Percentiles rank a stretch among this genome's conserved stretches.
phyloP scores from a whole-genome alignment of 495 filamentous ascomycete species.

The Trichoderma orchidacearum region DNA sequence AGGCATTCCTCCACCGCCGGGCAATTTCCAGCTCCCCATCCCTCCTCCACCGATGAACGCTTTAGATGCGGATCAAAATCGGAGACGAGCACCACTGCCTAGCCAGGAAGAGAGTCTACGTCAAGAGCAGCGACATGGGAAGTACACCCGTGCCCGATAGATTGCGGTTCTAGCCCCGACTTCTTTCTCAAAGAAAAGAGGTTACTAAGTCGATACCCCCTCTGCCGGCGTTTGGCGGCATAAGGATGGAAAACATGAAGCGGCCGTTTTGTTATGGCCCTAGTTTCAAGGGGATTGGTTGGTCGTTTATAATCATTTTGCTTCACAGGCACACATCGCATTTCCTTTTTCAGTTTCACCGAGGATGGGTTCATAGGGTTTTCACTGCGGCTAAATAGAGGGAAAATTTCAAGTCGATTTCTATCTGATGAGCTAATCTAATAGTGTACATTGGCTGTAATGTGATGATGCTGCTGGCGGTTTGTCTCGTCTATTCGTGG shows the following conservation, averaged over 20 bases:
- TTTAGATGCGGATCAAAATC: constrained; percentile 8
- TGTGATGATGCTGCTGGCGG: neutral
- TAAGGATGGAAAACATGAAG: neutral
- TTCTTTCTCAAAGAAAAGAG: neutral
- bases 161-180: neutral
- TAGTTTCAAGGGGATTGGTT: neutral
- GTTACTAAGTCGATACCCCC: neutral
- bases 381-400: neutral
- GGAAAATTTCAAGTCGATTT: neutral
- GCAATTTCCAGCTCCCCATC: constrained; percentile 28
- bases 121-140: constrained; percentile 56
- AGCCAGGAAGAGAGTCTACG: constrained; percentile 73
- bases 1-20: constrained; percentile 33
- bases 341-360: neutral
- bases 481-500: neutral
- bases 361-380: neutral
- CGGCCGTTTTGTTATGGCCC: neutral
- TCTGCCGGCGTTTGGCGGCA: neutral
- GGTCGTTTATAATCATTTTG: neutral
- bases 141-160: constrained; percentile 42
- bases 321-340: neutral
- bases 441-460: neutral
- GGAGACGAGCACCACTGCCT: constrained; percentile 53
- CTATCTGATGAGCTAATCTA: neutral
- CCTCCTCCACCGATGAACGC: constrained; percentile 15